These are phyloP conservation scores for Blastobotrys serpentis DNA, from an alignment of 1,139 yeast species.

Conservation along the genomic window DNA sequence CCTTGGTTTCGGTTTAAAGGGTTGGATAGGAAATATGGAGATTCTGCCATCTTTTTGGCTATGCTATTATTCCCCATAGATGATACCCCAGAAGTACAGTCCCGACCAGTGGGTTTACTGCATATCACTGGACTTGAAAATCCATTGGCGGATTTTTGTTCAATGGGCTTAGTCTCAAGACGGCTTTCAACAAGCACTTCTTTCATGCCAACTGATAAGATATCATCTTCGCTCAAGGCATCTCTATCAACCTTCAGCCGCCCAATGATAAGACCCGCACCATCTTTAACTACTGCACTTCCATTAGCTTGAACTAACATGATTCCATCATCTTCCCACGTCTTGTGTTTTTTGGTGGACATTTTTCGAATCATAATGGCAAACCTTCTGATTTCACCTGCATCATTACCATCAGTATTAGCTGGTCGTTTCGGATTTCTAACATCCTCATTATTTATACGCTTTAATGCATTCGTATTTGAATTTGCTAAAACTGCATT, in stretches of 20 bases:
- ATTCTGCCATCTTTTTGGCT: constrained; percentile 16
- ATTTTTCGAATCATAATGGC: constrained; percentile 48
- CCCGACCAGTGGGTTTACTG: no score
- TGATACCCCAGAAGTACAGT: no score
- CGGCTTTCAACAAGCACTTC: constrained; percentile 55
- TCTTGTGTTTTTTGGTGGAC: constrained; percentile 75
- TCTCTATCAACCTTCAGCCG: constrained; percentile 1
- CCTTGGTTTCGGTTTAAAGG: constrained; percentile 14
- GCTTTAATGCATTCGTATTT: not conserved
- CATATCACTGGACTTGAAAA: no score
- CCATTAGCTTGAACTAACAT: constrained; percentile 36
- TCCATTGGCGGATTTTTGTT: not conserved
- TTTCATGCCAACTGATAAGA: not conserved
- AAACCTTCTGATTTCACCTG: not conserved
- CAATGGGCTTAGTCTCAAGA: constrained; percentile 4
- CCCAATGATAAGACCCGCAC: not conserved
- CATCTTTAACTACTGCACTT: constrained; percentile 2
- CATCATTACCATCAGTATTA: not conserved
- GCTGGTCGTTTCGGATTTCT: not conserved
- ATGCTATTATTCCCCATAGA: not conserved
- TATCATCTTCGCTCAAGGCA: not conserved
- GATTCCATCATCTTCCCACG: constrained; percentile 93
- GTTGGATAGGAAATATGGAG: constrained; percentile 10
- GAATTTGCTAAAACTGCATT: not conserved
- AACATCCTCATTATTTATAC: not conserved